Percentiles rank a stretch among this genome's conserved stretches.
Evolutionary conservation across 176 grass and related monocot genomes (phyloP).

Genomic region (sorghum (Sorghum bicolor)): Sorghum_bicolor_NCBIv3 NC_012879.2:3078001-3078500

Average conservation of each 20-base stretch:
- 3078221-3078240: too few species aligned
- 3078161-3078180: too few species aligned
- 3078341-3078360: neutral
- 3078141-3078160: too few species aligned
- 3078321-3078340: neutral
- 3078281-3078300: neutral
- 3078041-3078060: slow-evolving; percentile 77
- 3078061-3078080: slow-evolving; percentile 45
- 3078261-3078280: too few species aligned
- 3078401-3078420: neutral
- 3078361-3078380: neutral
- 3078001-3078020: slow-evolving; percentile 53
- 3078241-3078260: too few species aligned
- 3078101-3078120: neutral
- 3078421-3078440: neutral
- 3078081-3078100: slow-evolving; percentile 11
- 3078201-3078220: too few species aligned
- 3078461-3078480: neutral
- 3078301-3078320: neutral
- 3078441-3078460: neutral
- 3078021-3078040: slow-evolving; percentile 68
- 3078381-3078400: slow-evolving; percentile 10
- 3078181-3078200: too few species aligned
- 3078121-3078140: too few species aligned
- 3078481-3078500: neutral